phyloP scores from a whole-genome alignment of 192 early-diverging fungal genomes.

The Umbelopsis isabellina region DNA sequence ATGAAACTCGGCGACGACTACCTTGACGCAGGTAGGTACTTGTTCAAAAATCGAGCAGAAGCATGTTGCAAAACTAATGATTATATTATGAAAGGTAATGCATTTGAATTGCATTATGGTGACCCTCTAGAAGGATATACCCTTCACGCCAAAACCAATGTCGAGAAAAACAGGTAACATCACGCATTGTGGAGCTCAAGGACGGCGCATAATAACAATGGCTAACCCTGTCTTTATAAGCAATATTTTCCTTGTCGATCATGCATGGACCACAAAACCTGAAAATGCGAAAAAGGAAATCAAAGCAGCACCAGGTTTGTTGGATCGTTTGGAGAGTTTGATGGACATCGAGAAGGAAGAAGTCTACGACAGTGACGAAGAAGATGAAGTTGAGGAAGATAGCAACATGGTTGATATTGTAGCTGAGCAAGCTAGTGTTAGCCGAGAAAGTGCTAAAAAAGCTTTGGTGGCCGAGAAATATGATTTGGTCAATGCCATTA shows the following conservation, averaged over 20 bases:
- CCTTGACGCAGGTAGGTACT: slow-evolving; percentile 48
- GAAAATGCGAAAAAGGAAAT: slow-evolving; percentile 58
- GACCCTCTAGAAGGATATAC: slow-evolving; percentile 54
- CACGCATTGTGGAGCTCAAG: too few species aligned
- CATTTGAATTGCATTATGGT: slow-evolving; percentile 53
- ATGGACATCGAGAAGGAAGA: slow-evolving; percentile 59
- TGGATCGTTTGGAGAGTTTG: slow-evolving; percentile 66
- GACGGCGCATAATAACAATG: too few species aligned
- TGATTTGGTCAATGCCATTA: slow-evolving; percentile 66
- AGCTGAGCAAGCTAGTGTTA: slow-evolving; percentile 59
- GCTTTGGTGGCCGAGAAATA: slow-evolving; percentile 56
- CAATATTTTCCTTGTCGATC: slow-evolving; percentile 71
- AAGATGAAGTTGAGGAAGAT: slow-evolving; percentile 43
- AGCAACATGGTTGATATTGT: slow-evolving; percentile 58
- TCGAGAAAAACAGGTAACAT: slow-evolving; percentile 53
- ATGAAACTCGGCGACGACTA: slow-evolving; percentile 54
- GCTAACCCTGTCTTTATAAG: slow-evolving; percentile 28
- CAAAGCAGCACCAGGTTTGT: slow-evolving; percentile 51
- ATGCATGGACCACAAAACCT: slow-evolving; percentile 73
- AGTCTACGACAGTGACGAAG: slow-evolving; percentile 40
- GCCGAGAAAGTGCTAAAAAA: slow-evolving; percentile 54
- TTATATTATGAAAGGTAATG: slow-evolving; percentile 20
- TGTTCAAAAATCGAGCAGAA: background rate
- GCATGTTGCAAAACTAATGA: background rate
- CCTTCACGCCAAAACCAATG: slow-evolving; percentile 50